Evolutionary conservation across 2,329 filamentous ascomycete genomes (phyloP).

Genomic region (Fusarium siculi): DNA sequence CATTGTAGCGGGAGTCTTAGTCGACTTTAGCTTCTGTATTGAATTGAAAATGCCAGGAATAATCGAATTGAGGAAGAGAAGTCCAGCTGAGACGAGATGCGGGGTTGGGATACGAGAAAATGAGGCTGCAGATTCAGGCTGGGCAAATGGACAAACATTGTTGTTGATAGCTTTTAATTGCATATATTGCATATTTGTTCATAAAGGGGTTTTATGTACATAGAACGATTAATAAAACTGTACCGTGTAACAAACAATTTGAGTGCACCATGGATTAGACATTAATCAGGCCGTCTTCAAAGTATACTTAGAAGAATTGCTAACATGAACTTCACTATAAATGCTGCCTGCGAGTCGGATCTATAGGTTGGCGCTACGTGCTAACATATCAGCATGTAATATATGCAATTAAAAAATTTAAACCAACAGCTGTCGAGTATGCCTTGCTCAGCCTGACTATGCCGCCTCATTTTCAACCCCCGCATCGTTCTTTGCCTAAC

Average conservation of each 20-base stretch:
- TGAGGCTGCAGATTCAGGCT: no score
- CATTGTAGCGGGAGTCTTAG: no score
- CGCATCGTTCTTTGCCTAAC: neutral
- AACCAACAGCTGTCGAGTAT: neutral
- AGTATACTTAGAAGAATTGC: neutral
- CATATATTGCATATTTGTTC: no score
- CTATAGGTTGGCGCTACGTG: fast-evolving
- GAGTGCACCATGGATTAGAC: fast-evolving
- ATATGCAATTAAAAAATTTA: neutral
- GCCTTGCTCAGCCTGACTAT: neutral
- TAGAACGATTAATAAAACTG: fast-evolving
- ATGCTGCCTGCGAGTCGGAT: fast-evolving
- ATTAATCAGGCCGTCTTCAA: fast-evolving
- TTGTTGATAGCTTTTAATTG: no score
- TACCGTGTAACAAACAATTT: fast-evolving
- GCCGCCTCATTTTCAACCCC: neutral
- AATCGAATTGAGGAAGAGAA: no score
- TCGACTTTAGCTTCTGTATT: no score
- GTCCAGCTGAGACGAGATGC: no score
- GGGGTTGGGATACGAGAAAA: no score
- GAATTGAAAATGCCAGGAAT: no score
- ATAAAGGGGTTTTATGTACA: no score
- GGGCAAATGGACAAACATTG: no score
- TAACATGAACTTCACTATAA: fast-evolving
- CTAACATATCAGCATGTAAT: fast-evolving